Evolutionary conservation across 495 filamentous ascomycete species (phyloP).

Genomic region (Neurospora cerealis): DNA sequence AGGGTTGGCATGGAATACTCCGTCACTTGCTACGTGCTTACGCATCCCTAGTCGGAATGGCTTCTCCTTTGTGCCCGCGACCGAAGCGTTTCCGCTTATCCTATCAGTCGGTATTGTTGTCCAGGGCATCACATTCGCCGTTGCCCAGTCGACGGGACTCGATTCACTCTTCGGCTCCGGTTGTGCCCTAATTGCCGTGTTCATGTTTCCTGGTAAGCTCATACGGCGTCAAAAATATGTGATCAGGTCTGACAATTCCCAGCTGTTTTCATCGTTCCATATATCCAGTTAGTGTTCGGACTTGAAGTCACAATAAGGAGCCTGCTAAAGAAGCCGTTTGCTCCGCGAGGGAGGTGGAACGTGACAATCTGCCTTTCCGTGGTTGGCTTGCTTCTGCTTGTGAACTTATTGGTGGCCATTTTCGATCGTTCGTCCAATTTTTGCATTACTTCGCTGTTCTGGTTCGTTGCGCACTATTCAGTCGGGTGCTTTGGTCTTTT

Average conservation of each 20-base stretch:
- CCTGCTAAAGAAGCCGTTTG: constrained; percentile 31
- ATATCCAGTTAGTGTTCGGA: constrained; percentile 36
- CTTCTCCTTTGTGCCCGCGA: constrained; percentile 30
- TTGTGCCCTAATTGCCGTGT: constrained; percentile 31
- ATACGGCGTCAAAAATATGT: background rate
- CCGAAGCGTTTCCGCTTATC: constrained; percentile 34
- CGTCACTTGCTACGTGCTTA: constrained; percentile 4
- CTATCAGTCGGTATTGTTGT: constrained; percentile 36
- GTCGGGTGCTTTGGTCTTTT: constrained; percentile 30
- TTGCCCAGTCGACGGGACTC: constrained; percentile 34
- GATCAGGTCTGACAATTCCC: constrained; percentile 8
- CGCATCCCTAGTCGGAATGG: constrained; percentile 16
- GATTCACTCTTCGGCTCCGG: constrained; percentile 26
- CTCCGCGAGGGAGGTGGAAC: constrained; percentile 30
- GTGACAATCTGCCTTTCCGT: constrained; percentile 32
- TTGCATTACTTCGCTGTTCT: constrained; percentile 40
- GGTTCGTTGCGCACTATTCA: constrained; percentile 37
- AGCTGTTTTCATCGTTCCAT: constrained; percentile 41
- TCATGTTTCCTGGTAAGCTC: constrained; percentile 39
- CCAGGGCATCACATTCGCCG: constrained; percentile 36
- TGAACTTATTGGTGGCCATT: constrained; percentile 32
- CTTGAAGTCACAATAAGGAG: constrained; percentile 32
- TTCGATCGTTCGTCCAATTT: constrained; percentile 30
- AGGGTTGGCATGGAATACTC: background rate
- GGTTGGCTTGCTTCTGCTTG: constrained; percentile 25